These are phyloP conservation scores for Jackrogersella multiformis DNA, from an alignment of 495 filamentous ascomycete genomes.

Conservation along the genomic window DNA sequence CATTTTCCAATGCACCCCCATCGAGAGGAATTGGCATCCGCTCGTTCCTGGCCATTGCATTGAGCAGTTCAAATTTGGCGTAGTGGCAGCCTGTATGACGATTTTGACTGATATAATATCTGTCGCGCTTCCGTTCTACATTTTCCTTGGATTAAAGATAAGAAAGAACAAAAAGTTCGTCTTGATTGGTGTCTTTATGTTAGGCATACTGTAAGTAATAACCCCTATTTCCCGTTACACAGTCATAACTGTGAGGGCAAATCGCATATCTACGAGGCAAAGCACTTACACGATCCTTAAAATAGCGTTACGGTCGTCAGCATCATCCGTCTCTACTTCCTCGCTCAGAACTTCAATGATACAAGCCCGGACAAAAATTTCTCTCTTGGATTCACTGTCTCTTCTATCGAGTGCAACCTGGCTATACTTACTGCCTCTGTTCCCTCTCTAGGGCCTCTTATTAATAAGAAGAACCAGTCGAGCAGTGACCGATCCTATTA, in stretches of 20 bases:
- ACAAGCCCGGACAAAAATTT: conserved; percentile 36
- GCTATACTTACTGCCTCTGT: conserved; percentile 53
- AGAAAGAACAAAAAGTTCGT: conserved; percentile 55
- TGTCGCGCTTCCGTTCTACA: conserved; percentile 58
- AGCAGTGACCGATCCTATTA: conserved; percentile 23
- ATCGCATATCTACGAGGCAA: not conserved
- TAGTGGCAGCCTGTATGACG: conserved; percentile 54
- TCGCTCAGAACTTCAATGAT: conserved; percentile 35
- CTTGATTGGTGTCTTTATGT: conserved; percentile 57
- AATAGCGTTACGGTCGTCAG: conserved; percentile 54
- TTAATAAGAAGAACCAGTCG: too few relatives aligned
- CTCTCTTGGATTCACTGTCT: conserved; percentile 50
- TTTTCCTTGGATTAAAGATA: conserved; percentile 59
- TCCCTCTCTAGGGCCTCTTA: conserved; percentile 38
- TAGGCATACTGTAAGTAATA: conserved; percentile 56
- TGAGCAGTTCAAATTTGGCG: conserved; percentile 50
- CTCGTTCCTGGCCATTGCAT: conserved; percentile 23
- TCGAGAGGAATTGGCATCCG: conserved; percentile 49
- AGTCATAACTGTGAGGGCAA: not conserved
- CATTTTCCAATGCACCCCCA: conserved; percentile 59
- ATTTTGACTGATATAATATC: conserved; percentile 59
- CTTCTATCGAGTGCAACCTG: conserved; percentile 56
- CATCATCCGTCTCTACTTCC: conserved; percentile 41
- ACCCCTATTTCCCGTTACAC: not conserved
- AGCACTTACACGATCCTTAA: conserved; percentile 7